Evolutionary conservation across 805 yeast genomes (phyloP), one percentile per base, ranked within the genome.

Genomic region (Metschnikowia amazonensis): DNA sequence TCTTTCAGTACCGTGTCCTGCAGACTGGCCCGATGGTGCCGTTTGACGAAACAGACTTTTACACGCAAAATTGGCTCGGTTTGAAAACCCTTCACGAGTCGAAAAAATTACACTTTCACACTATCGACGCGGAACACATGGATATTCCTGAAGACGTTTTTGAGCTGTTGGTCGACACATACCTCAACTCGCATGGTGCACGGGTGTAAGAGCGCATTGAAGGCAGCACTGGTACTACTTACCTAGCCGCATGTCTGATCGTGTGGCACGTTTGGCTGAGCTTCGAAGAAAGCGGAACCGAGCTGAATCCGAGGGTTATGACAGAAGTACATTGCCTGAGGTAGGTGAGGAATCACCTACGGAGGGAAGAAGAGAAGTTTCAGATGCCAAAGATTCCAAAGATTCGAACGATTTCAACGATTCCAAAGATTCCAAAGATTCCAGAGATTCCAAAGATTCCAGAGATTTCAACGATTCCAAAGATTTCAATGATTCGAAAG

Each of bases 51-150:
- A 76, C 90, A 0, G 63, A 59, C 2, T 55, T 80, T 8, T 87
- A 72, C 58, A 54, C 51, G n/a, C 60, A 74, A 21, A 83, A 86
- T 60, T 64, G 75, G 49, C 66, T 87, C 30, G 95, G 95, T 0
- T 62, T 86, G 49, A 70, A 68, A 50, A 51, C 59, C 1, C 66
- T 87, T 25, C 66, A 75, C 46, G 64, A 67, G 10, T 56, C 66
- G 1, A 67, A 59, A 1, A 72, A 68, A 44, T 61, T 86, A 27
- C 77, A 69, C 2, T 83, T 79, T 47, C 56, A 73, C 35, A 57
- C 63, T 7, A 68, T 85, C 16, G 77, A 80, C 44, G 87, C 76
- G 17, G 67, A 60, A 3, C 95, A 86, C 60, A 84, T 87, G 89
- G 64, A 66, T 23, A 74, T 86, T n/a, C 64, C 77, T 5, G 81